phyloP scores from a whole-genome alignment of 768 basidiomycete genomes.

The Agrocybe chaxingu region DNA sequence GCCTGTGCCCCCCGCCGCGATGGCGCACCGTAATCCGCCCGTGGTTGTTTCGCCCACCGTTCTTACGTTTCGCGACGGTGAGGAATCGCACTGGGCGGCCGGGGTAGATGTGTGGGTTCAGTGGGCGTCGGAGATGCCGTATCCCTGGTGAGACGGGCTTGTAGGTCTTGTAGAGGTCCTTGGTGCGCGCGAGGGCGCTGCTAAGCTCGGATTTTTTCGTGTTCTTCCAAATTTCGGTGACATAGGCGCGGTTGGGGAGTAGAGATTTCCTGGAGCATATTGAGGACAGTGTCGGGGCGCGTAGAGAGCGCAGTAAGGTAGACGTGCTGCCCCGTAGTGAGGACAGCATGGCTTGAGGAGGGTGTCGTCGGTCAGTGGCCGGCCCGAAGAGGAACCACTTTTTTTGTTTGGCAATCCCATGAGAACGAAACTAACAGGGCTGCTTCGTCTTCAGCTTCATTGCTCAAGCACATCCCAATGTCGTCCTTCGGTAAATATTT shows the following conservation, averaged over 20 bases:
- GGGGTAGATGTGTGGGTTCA: constrained; percentile 78
- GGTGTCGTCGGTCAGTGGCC: constrained; percentile 20
- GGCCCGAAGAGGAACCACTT: constrained; percentile 3
- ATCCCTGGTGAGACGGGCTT: constrained; percentile 85
- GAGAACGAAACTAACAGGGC: too few species aligned
- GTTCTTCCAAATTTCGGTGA: constrained; percentile 35
- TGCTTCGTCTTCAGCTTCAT: too few species aligned
- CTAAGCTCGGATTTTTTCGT: constrained; percentile 31
- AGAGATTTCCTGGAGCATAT: background rate
- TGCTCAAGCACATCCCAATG: constrained; percentile 18
- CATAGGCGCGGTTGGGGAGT: constrained; percentile 27
- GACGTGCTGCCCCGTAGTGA: constrained; percentile 36
- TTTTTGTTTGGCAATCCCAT: constrained; percentile 17
- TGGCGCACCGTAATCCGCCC: constrained; percentile 87
- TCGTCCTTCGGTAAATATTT: background rate
- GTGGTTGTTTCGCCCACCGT: constrained; percentile 80
- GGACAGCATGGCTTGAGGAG: constrained; percentile 36
- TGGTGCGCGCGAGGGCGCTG: constrained; percentile 46
- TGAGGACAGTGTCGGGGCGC: background rate
- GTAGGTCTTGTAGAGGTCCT: constrained; percentile 78
- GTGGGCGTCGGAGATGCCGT: constrained; percentile 82
- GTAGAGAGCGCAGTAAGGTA: constrained; percentile 29
- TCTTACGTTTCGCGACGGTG: constrained; percentile 77
- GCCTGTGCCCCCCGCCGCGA: constrained; percentile 88
- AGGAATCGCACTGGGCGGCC: constrained; percentile 83